Evolutionary conservation across 352 stramenopile genomes (phyloP), one percentile per base, ranked within the genome.

Genomic region (Pythium aquatile): DNA sequence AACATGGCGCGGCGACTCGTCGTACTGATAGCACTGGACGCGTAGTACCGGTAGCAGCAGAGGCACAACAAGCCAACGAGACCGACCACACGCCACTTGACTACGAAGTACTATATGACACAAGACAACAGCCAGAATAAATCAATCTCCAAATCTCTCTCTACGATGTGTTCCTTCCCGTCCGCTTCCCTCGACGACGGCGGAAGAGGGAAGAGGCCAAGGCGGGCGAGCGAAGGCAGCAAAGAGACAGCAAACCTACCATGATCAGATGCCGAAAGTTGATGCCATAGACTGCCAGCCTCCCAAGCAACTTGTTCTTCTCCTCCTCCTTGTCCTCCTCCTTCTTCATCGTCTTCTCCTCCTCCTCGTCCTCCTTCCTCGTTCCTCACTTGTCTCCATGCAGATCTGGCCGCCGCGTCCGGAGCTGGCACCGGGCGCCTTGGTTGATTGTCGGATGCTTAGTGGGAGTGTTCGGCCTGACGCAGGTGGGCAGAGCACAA

Each of bases 401-500:
- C 30, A 77, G 68, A 57, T 74, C 52, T 65, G 26, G 47, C 17
- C n/a, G 47, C 33, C 5, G 39, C 47, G 47, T 54, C 47, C 47
- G 20, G 47, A 33, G 14, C 16, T 16, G 14, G 39, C 14, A 47
- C 39, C 13, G 35, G 35, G 14, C 35, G 10, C 35, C 9, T 40
- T 10, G 9, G 7, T 40, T 4, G 35, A 40, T 16, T 40, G 5
- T 11, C 35, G 35, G 35, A 16, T 46, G 35, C 62, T 60, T 39
- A n/a, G 61, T 77, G 68, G 64, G 75, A 75, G 58, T 65, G 54
- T 49, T 74, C 67, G 42, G 67, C 8, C 61, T 84, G 72, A 51
- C 71, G 74, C 66, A 92, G 66, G 63, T 96, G 87, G 53, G 82
- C 81, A 26, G 87, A 94, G 78, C 87, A 96, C 55, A 93, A 70